Conservation (phyloP, 805 yeast genomes). For the Saccharomycopsis sp. region DNA sequence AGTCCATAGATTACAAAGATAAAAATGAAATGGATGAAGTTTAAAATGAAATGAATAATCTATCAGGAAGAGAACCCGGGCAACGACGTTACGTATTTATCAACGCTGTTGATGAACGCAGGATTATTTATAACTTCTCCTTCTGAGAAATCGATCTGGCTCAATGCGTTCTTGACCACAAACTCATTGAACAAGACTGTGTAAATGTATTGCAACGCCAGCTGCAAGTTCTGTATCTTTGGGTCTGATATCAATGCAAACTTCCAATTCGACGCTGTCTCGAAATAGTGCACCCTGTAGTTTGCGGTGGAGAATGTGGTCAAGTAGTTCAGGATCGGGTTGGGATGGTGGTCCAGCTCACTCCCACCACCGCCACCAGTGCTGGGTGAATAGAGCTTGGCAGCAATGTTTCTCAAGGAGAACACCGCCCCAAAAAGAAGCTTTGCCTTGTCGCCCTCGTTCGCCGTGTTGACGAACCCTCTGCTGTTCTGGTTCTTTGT, state of each 20-base stretch:
- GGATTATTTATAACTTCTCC: constrained; percentile 47
- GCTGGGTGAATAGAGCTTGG: constrained; percentile 33
- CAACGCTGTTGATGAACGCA: constrained; percentile 48
- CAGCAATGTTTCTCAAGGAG: constrained; percentile 68
- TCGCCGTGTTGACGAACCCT: constrained; percentile 42
- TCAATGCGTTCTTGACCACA: constrained; percentile 52
- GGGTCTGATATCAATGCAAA: constrained; percentile 69
- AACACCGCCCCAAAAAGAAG: constrained; percentile 78
- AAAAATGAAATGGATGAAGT: background rate
- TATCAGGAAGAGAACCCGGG: constrained; percentile 12
- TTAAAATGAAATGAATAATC: background rate
- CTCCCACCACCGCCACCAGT: background rate
- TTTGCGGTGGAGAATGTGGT: constrained; percentile 60
- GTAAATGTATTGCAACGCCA: constrained; percentile 50
- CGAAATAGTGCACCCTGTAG: constrained; percentile 72
- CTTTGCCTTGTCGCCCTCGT: constrained; percentile 64
- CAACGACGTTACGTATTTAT: constrained; percentile 30
- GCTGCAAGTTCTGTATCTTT: constrained; percentile 43
- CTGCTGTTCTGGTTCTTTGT: constrained; percentile 19
- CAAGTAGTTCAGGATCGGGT: constrained; percentile 29
- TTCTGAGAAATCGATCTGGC: constrained; percentile 50
- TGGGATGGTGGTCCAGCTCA: constrained; percentile 3
- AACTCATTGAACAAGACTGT: constrained; percentile 46
- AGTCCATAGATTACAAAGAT: background rate
- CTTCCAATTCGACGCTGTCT: constrained; percentile 70